Base-by-base conservation (phyloP, 2,329 filamentous ascomycete genomes). In the Magnaporthales sp. region DNA sequence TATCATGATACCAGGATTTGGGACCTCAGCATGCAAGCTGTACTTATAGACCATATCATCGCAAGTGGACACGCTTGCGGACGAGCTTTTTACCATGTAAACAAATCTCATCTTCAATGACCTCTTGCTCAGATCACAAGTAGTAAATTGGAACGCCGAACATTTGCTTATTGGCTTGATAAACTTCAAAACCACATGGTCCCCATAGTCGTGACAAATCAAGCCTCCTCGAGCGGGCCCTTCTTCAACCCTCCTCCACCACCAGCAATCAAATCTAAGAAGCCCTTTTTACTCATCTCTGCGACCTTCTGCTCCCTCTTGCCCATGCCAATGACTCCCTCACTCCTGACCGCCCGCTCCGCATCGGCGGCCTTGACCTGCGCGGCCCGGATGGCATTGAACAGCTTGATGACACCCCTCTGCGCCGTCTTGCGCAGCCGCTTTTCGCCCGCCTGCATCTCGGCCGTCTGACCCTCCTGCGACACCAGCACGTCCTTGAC, bases 241-340 rank as follows among this genome's bases (percentile, higher is more conserved):
- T 86, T 87, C 73, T 86, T 88, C 71, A 87, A 70, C 26, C 80
- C 81, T 0, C 86, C 85, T 11, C 86, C 86, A 24, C 86, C 85
- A 2, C 83, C 85, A 4, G 86, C 86, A 75, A 99, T 97, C 76
- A 98, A 79, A 69, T 98, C 94, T 76, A 99, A 78, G 80, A 98
- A 99, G 0, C 94, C 93, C 80, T 97, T 91, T 81, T 96, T 96
- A 77, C 91, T 96, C 89, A 99, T 95, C 82, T 98, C 93, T 70
- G 92, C 95, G 65, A 96, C 83, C 80, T 90, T 93, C 79, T 96
- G 92, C 78, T 96, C 90, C 70, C 92, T 87, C 77, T 91, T 87
- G 69, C 85, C 86, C 73, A 92, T 87, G 1, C 94, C 94, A 32
- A 97, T 85, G 0, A 96, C 81, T 3, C 92, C 91, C 68, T 89